Base-by-base conservation (phyloP, 2,329 filamentous ascomycete genomes). In the Corinectria fuckeliana region DNA sequence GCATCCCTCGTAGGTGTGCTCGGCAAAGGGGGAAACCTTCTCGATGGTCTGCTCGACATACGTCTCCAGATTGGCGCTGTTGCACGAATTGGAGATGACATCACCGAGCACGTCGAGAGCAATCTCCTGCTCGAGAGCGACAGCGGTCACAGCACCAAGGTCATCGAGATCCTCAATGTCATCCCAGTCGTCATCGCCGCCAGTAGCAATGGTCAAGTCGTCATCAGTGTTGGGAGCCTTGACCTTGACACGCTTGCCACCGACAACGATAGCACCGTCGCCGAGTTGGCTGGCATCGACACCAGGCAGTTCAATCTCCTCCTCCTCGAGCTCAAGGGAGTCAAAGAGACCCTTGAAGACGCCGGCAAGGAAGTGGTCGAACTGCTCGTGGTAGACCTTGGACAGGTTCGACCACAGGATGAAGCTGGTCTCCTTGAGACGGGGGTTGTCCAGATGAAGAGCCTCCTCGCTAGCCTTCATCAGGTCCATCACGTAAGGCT, bases 121-220 rank as follows among this genome's bases (percentile, higher is more conserved):
- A 69, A 98, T 96, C 78, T 99, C 95, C 80, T 98, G 97, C 83
- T 98, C 95, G 70, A 97, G 86, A 21, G 94, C 92, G 55, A 97
- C 87, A 52, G 93, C 92, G 23, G 92, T 96, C 62, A 96, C 91
- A 50, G 92, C 92, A 58, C 88, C 89, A 47, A 96, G 93, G 61
- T 93, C 91, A 58, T 92, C 89, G 51, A 95, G 93, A 61, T 92
- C 91, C 60, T 92, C 91, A 41, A 94, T 91, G 13, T 89, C 83
- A 63, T 90, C 89, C 74, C 75, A 78, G 50, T 76, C 76, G 14
- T 77, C 76, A 1, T 77, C 76, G 61, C 89, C 85, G 30, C 87
- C 87, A 53, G 83, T 82, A 60, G 83, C 84, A 56, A 77, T 77
- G 58, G 79, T 78, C 49, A 83, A 80, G 42, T 88, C 85, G 28